These are phyloP conservation scores for Gryganskiella cystojenkinii DNA, from an alignment of 192 early-diverging fungal species.

Conservation along the genomic window DNA sequence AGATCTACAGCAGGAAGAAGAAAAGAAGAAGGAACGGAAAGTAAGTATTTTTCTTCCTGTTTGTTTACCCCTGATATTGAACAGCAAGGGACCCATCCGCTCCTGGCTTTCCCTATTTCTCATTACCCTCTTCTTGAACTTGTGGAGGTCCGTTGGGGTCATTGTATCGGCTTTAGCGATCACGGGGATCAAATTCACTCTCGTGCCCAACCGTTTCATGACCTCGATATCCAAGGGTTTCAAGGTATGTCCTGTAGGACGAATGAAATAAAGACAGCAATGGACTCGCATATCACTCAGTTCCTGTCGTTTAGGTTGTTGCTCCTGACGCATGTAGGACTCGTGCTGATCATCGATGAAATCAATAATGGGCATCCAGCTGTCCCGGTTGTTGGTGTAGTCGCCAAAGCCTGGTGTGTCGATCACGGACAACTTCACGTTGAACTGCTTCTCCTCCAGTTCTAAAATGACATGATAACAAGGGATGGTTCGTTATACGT, in stretches of 20 bases:
- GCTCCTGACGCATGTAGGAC: constrained; percentile 92
- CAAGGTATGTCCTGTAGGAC: constrained; percentile 95
- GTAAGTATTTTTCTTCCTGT: not conserved
- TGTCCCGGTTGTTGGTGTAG: constrained; percentile 93
- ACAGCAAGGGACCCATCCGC: not conserved
- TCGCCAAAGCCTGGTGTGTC: constrained; percentile 93
- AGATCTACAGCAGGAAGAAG: constrained; percentile 61
- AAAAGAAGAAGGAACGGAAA: not conserved
- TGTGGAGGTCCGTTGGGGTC: constrained; percentile 88
- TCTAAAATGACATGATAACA: constrained; percentile 53
- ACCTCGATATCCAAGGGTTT: constrained; percentile 96
- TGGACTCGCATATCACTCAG: constrained; percentile 96
- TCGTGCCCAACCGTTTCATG: constrained; percentile 96
- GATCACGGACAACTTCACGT: constrained; percentile 94
- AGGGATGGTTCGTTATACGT: not conserved
- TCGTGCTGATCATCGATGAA: constrained; percentile 99
- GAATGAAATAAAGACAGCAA: constrained; percentile 99
- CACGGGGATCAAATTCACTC: constrained; percentile 98
- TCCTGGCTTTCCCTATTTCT: no score
- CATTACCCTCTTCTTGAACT: constrained; percentile 98
- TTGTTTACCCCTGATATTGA: not conserved
- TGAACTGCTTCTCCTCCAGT: constrained; percentile 99
- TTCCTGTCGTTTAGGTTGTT: constrained; percentile 85
- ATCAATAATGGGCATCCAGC: constrained; percentile 98
- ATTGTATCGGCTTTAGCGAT: constrained; percentile 99